phyloP scores from a whole-genome alignment of 495 filamentous ascomycete genomes.

The Hypomontagnella submonticulosa region DNA sequence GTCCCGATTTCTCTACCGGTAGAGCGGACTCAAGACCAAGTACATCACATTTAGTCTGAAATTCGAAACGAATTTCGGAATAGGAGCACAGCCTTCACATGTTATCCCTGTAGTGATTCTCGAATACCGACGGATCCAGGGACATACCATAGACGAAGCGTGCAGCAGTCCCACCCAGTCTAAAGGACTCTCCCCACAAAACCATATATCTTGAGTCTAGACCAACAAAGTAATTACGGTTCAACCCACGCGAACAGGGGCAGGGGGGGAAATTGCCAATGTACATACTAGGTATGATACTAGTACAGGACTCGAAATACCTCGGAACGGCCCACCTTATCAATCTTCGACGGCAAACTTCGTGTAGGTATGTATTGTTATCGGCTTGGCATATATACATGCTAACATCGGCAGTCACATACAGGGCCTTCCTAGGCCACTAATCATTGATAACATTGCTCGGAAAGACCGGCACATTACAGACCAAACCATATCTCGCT shows the following conservation, averaged over 20 bases:
- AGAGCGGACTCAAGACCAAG: conserved; percentile 3
- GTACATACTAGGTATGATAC: too few relatives aligned
- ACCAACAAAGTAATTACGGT: not conserved
- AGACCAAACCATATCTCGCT: conserved; percentile 54
- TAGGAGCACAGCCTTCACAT: not conserved
- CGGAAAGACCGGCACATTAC: conserved; percentile 15
- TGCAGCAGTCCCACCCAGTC: not conserved
- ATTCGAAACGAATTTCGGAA: not conserved
- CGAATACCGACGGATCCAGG: too few relatives aligned
- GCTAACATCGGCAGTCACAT: conserved; percentile 14
- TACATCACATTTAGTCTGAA: conserved; percentile 5
- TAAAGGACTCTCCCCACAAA: not conserved
- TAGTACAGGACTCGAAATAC: too few relatives aligned
- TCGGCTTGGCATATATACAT: conserved; percentile 15
- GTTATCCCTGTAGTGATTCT: too few relatives aligned
- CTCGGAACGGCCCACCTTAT: not conserved
- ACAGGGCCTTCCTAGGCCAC: not conserved
- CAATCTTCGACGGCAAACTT: not conserved
- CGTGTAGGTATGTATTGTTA: conserved; percentile 23
- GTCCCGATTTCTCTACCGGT: not conserved
- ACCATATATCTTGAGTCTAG: too few relatives aligned
- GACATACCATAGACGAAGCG: not conserved
- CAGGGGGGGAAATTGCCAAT: not conserved
- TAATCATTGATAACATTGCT: not conserved
- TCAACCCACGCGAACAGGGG: too few relatives aligned